Evolutionary conservation across 192 early-diverging fungal genomes (phyloP), one percentile per base, ranked within the genome.

Genomic region (Geranomyces variabilis): DNA sequence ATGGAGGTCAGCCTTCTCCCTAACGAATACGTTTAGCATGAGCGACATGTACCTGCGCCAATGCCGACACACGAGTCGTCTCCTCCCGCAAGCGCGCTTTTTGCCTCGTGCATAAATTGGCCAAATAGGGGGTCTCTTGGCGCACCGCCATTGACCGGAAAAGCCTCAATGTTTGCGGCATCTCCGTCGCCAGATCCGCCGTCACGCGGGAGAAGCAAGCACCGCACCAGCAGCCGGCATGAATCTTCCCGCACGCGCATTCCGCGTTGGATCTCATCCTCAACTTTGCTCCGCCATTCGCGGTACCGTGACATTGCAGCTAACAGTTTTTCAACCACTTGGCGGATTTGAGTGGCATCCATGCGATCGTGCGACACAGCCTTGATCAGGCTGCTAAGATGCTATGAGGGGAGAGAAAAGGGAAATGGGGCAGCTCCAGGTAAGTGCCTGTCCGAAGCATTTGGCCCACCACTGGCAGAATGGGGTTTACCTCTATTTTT

Each of bases 141-240:
- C 17, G 4, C 12, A 29, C 58, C 58, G 1, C 8, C 58, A 26
- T 19, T 19, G 3, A 15, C 6, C 15, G 17, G 17, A 30, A 7
- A 26, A 8, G 17, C 30, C 7, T 26, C 58, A 17, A 60, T 9
- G 6, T 33, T 7, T 24, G 19, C 28, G 7, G 28, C 1, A 33
- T 17, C 58, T 19, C 28, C 17, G 48, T 17, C 36, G 4, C 21
- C 57, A 43, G 56, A 17, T 17, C 12, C 58, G 8, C 34, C 57
- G 47, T 31, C 65, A 62, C 36, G 22, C 4, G 48, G 66, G 7
- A 67, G 33, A 24, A 17, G 1, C 29, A 67, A 47, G 33, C 46
- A 67, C n/a, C 66, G 47, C 19, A 47, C 66, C 5, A 67, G 51
- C 26, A 67, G 19, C 30, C 66, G 66, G 51, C 48, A 49, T 22